Base-by-base conservation (phyloP, 495 filamentous ascomycete genomes). In the Baudoinia panamericana region DNA sequence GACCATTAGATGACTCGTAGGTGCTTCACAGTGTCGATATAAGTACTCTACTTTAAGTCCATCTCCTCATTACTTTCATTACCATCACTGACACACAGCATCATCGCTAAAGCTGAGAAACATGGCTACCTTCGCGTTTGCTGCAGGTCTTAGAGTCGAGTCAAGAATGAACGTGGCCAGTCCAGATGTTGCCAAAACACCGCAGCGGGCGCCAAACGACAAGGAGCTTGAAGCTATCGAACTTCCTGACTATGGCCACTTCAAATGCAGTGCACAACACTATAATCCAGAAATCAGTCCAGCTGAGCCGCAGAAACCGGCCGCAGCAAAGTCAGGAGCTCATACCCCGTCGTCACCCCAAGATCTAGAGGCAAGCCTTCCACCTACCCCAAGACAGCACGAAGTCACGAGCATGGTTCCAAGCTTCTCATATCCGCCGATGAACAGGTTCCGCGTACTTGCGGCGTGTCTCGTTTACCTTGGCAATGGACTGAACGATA, bases 341-440 rank as follows among this genome's bases (percentile, higher is more conserved):
- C 45, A 39, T 23, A 38, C 38, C 15, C 47, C 5, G 46, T 50
- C 41, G 36, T 68, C 65, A 11, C 65, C 68, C 9, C 45, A 63
- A 20, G 70, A 76, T 31, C 48, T 79, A 1, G 75, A 80, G 50
- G 67, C 61, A 55, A 73, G 64, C 48, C 53, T 57, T 20, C 63
- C 69, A 15, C 39, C 59, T 17, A 66, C 59, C 7, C 70, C 70
- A 6, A 38, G 45, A 39, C 43, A 56, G 43, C 30, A 51, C 27
- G 52, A 67, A 24, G 56, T 52, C 19, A 57, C 63, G 21, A 62
- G 64, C 16, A 45, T 63, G 12, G 56, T 71, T 24, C 72, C 70
- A 33, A 67, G 58, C 32, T 65, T 68, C 32, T 69, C 60, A 9
- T 63, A 66, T 39, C 71, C 76, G 22, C 56, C 64, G 1, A 75